Evolutionary conservation across 2,329 filamentous ascomycete genomes (phyloP).

Genomic region (Fusarium dimerum): DNA sequence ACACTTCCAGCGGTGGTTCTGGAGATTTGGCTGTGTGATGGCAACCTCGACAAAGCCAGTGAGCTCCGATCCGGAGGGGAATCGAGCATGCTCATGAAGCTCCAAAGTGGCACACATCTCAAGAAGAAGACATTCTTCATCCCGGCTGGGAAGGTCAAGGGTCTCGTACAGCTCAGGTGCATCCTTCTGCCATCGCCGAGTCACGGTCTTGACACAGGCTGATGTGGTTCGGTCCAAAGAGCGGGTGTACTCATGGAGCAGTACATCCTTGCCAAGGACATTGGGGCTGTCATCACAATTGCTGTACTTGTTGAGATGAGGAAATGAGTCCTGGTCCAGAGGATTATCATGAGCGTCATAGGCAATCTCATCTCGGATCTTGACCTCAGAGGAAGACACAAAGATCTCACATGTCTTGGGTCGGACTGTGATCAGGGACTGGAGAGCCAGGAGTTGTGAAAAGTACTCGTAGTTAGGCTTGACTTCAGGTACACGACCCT

Average conservation of each 20-base stretch:
- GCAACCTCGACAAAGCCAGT: constrained; percentile 61
- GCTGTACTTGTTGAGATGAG: constrained; percentile 56
- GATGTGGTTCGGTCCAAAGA: constrained; percentile 56
- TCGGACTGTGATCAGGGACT: constrained; percentile 53
- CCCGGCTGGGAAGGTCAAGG: constrained; percentile 49
- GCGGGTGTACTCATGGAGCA: constrained; percentile 61
- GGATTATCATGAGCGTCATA: constrained; percentile 45
- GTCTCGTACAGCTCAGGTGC: constrained; percentile 58
- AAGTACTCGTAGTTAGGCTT: constrained; percentile 65
- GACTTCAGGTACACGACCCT: constrained; percentile 58
- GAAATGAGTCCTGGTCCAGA: constrained; percentile 51
- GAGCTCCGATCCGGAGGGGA: constrained; percentile 61
- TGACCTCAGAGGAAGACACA: constrained; percentile 54
- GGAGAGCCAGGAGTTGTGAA: constrained; percentile 54
- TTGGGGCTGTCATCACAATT: constrained; percentile 54
- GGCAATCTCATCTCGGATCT: constrained; percentile 50
- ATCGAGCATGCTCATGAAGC: constrained; percentile 57
- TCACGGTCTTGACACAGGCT: constrained; percentile 54
- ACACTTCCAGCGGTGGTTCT: constrained; percentile 62
- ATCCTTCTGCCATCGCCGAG: constrained; percentile 57
- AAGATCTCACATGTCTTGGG: constrained; percentile 63
- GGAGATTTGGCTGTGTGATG: constrained; percentile 54
- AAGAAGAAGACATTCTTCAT: constrained; percentile 57
- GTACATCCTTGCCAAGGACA: constrained; percentile 51
- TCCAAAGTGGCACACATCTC: constrained; percentile 65